These are phyloP conservation scores for Alternaria sp. DNA, from an alignment of 2,329 filamentous ascomycete species.

Conservation along the genomic window DNA sequence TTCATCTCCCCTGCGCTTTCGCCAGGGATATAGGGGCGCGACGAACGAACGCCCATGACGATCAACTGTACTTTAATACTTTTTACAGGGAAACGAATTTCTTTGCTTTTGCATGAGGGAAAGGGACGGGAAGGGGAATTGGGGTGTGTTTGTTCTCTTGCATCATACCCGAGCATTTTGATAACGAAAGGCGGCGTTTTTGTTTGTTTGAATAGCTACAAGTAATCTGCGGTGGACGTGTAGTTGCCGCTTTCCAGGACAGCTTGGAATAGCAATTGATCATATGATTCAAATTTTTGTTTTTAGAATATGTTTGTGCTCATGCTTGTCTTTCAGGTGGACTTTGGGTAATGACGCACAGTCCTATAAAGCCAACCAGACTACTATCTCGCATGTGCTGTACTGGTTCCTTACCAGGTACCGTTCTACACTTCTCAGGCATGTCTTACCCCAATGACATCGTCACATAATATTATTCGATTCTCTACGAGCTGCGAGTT, in stretches of 20 bases:
- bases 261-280: not conserved
- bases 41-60: not conserved
- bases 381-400: not conserved
- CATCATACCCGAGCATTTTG: slow-evolving; percentile 8
- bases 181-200: not conserved
- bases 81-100: slow-evolving; percentile 3
- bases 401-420: not conserved
- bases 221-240: not conserved
- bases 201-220: not conserved
- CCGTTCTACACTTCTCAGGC: not conserved
- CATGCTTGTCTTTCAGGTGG: no score
- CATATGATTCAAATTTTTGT: not conserved
- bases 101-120: not conserved
- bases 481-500: not conserved
- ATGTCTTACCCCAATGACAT: not conserved
- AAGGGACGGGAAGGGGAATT: not conserved
- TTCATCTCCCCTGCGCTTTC: not conserved
- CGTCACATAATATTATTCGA: not conserved
- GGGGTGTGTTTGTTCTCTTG: slow-evolving; percentile 7
- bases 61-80: not conserved
- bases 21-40: not conserved
- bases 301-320: not conserved
- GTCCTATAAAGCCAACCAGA: not conserved
- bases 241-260: not conserved
- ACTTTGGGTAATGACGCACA: not conserved